These are phyloP conservation scores for Aquilaria sinensis DNA, from an alignment of 345 rosid species.

Conservation along the genomic window DNA sequence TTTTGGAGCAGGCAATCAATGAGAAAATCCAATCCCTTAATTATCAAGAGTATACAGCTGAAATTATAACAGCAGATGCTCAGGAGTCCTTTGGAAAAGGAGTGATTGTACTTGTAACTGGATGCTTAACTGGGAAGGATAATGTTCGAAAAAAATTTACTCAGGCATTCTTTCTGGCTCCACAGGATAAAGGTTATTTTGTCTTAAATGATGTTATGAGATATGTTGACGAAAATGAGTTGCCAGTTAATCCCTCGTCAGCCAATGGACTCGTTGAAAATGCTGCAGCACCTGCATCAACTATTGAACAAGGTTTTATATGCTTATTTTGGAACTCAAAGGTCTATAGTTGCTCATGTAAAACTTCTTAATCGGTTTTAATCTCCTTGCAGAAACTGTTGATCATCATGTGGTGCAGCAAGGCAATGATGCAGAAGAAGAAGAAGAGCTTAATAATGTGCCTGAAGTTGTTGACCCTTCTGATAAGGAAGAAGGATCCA, in stretches of 20 bases:
- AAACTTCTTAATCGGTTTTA: constrained; percentile 5
- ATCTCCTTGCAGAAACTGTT: constrained; percentile 27
- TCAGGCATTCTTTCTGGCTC: constrained; percentile 69
- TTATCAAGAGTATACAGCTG: constrained; percentile 44
- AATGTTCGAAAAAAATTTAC: constrained; percentile 51
- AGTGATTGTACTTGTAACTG: constrained; percentile 67
- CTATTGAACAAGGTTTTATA: constrained; percentile 36
- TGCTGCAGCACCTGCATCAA: constrained; percentile 22
- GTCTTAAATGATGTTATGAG: constrained; percentile 71
- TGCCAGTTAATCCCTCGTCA: constrained; percentile 13
- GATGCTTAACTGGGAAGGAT: constrained; percentile 63
- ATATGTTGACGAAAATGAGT: constrained; percentile 45
- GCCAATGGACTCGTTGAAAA: constrained; percentile 26
- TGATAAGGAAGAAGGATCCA: constrained; percentile 45
- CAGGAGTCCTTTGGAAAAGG: constrained; percentile 55
- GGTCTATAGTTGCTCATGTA: background rate
- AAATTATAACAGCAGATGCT: constrained; percentile 66
- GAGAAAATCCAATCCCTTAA: constrained; percentile 40
- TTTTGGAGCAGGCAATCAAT: constrained; percentile 36
- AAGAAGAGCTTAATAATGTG: constrained; percentile 33
- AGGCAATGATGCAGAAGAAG: constrained; percentile 29
- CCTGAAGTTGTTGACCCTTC: constrained; percentile 46
- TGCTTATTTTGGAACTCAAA: constrained; percentile 1
- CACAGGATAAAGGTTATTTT: constrained; percentile 67
- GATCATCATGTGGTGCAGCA: constrained; percentile 28